Base-by-base conservation (phyloP, 176 grass and related monocot species). In the Paspalum vaginatum region DNA sequence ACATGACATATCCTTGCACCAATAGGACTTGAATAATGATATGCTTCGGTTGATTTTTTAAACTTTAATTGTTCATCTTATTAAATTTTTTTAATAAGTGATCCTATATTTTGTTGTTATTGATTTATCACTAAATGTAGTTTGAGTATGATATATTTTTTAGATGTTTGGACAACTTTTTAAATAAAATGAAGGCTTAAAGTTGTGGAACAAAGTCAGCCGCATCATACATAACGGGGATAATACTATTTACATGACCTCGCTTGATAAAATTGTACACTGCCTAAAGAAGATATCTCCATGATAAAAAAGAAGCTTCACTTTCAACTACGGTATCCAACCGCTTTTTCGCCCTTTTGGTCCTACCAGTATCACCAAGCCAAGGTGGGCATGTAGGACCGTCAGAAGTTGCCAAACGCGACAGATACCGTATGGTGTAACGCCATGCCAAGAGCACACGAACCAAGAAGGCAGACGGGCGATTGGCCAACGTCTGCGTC, bases 381-480 rank as follows among this genome's bases (percentile, higher is more conserved):
- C 7, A 9, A 71, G 49, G 15, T 39, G 48, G 26, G 8, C 18
- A 17, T n/a, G 11, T n/a, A 52, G 26, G 12, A n/a, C 24, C 59
- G 37, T 37, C 26, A 37, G 45, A 32, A 49, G 58, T 58, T 9
- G 22, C 32, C 45, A 52, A 38, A 78, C 5, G 46, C 17, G 76
- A 78, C 61, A 52, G 65, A 37, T 5, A 78, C 15, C 24, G 38
- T 2, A 51, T 4, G 7, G 45, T 39, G 25, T 11, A 22, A 68
- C 46, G 44, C 63, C 48, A 68, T 68, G 50, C 77, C 50, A 67
- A 12, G 12, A 68, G 38, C 64, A 69, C 51, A 12, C 39, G 21
- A 22, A 68, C 78, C 64, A 57, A 68, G 50, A 40, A 66, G 47
- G 27, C 61, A 25, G 53, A 5, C 8, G 45, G 50, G 24, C 48